Base-by-base conservation (phyloP, 2,329 filamentous ascomycete species). In the Alternaria hordeiaustralica region DNA sequence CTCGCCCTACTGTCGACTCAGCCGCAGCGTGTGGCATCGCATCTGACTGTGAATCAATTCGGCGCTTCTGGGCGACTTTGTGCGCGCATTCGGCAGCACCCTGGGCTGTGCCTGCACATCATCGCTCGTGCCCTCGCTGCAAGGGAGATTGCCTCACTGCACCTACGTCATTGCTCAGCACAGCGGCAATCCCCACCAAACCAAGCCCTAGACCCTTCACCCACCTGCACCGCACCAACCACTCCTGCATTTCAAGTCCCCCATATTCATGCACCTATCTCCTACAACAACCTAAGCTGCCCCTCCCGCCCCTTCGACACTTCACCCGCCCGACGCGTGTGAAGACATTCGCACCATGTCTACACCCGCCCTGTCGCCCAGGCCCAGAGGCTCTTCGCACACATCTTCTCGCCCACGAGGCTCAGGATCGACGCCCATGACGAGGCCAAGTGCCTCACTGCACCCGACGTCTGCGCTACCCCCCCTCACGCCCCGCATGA, bases 301-400 rank as follows among this genome's bases (percentile, higher is more conserved):
- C 54, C 53, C 28, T 30, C 61, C 58, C 44, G 33, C 26, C 47
- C 21, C 67, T 55, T 66, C 60, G 70, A 59, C 72, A 46, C 64
- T 50, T 62, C 70, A 55, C 30, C 11, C 47, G 36, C 30, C 28
- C 57, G 54, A 63, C 62, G 64, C 57, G 58, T 55, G 56, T 28
- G 54, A 49, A 57, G 43, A 56, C 47, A 44, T 50, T 55, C 63
- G 60, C 55, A 67, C 64, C 30, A 79, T 79, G 78, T 76, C 77
- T n/a, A 77, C 75, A 36, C 76, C 77, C 65, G 74, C 68, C n/a
- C 55, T 78, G n/a, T 77, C 76, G 33, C 71, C 75, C 41, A 60
- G 77, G 65, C 74, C 71, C 36, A 70, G 74, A 65, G 77, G 77
- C 50, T 53, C 71, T 8, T 75, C 76, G 11, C 69, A 72, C 55